Conservation (phyloP, 352 stramenopile genomes). For the Sclerospora graminicola region DNA sequence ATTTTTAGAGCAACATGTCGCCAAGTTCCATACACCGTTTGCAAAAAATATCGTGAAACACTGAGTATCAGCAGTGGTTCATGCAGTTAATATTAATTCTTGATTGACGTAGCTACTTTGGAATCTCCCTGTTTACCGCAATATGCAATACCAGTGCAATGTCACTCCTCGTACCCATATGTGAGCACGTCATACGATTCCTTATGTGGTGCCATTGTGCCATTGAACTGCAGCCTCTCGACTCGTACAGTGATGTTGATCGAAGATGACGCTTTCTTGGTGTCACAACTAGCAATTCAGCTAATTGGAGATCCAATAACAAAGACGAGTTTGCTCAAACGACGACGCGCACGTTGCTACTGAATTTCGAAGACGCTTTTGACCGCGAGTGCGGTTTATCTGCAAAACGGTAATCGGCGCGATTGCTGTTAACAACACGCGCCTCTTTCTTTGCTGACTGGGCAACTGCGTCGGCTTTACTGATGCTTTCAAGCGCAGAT, state of each 20-base stretch:
- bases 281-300: conserved; percentile 2
- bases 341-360: conserved; percentile 55
- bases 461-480: conserved; percentile 51
- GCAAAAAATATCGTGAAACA: conserved; percentile 10
- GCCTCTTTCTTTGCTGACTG: conserved; percentile 58
- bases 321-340: conserved; percentile 7
- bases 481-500: conserved; percentile 66
- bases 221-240: conserved; percentile 2
- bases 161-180: background rate
- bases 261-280: conserved; percentile 6
- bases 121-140: conserved; percentile 5
- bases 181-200: background rate
- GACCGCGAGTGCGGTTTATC: conserved; percentile 41
- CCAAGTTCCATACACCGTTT: conserved; percentile 26
- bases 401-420: conserved; percentile 64
- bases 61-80: conserved; percentile 7
- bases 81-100: conserved; percentile 26
- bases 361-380: conserved; percentile 44
- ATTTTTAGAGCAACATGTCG: conserved; percentile 32
- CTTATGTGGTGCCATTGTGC: background rate
- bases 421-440: conserved; percentile 69
- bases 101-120: conserved; percentile 16
- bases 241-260: conserved; percentile 1
- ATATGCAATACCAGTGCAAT: no score
- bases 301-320: no score